Base-by-base conservation (phyloP, 257 asterid species). In the Petrea volubilis region DNA sequence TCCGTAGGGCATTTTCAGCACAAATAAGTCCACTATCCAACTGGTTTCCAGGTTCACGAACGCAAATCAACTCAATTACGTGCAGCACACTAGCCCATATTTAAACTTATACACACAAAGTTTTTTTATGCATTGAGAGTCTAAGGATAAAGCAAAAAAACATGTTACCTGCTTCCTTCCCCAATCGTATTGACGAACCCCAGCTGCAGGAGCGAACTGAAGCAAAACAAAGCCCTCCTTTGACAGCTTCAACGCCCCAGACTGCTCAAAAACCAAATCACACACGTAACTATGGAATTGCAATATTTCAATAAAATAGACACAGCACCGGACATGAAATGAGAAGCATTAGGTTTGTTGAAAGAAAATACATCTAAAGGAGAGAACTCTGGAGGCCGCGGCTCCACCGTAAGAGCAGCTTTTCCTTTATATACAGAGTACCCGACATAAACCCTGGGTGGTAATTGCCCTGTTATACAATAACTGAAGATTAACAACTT, bases 101-200 rank as follows among this genome's bases (percentile, higher is more conserved):
- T n/a, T n/a, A n/a, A n/a, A n/a, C n/a, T n/a, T 23, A 7, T 9
- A 27, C 18, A 31, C 58, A 20, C 38, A 29, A 62, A 46, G n/a
- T n/a, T n/a, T n/a, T n/a, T n/a, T 18, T 23, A 11, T 9, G 60
- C 58, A 60, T 28, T 18, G 20, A 40, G 10, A 69, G 13, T 43
- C 9, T 10, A 20, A n/a, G 9, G 64, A 29, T 13, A 69, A 27
- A 38, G 46, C 57, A 40, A 41, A 43, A 61, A 50, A 38, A 57
- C 29, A 53, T 31, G 20, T 68, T 62, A 94, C 99, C 98, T 94
- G 99, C 64, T 94, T 94, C 76, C 96, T 78, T 57, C 87, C 64
- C 99, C 99, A 91, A 81, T 94, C 99, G 80, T 94, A 94, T 69
- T 94, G 99, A 34, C 99, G 97, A 73, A 85, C 87, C 49, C 95